Evolutionary conservation across 352 stramenopile species (phyloP).

Genomic region (Pythium rhizo-oryzae): DNA sequence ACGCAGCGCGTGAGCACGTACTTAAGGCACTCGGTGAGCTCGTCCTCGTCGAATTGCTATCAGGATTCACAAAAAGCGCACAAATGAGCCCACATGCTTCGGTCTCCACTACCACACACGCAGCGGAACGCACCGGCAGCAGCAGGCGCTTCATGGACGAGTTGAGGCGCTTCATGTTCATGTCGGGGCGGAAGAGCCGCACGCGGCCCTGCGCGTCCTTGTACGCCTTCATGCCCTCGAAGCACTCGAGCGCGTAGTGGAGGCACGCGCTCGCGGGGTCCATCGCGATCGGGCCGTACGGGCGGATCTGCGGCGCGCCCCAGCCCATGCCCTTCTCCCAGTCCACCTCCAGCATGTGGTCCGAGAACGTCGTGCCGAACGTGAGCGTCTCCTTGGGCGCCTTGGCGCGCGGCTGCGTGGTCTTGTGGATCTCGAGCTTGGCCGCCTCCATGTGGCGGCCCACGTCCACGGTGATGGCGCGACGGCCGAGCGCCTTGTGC

Average conservation of each 20-base stretch:
- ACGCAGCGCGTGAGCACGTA: too few species aligned
- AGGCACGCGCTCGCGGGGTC: constrained; percentile 92
- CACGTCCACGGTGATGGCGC: constrained; percentile 35
- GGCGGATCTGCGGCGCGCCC: constrained; percentile 88
- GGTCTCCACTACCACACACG: too few species aligned
- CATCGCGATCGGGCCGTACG: constrained; percentile 91
- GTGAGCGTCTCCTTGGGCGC: constrained; percentile 85
- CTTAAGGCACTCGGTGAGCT: constrained; percentile 92
- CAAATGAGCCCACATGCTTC: background rate
- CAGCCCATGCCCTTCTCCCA: constrained; percentile 88
- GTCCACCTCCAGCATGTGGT: constrained; percentile 97
- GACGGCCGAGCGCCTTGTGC: constrained; percentile 10
- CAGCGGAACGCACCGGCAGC: constrained; percentile 57
- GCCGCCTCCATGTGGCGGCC: constrained; percentile 35
- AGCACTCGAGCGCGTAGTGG: constrained; percentile 96
- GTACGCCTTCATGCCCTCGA: constrained; percentile 97
- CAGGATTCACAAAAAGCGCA: background rate
- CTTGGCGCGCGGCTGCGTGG: constrained; percentile 49
- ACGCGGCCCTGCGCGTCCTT: constrained; percentile 82
- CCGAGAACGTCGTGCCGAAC: constrained; percentile 96
- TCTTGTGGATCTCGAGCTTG: constrained; percentile 54
- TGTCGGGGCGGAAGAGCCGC: constrained; percentile 95
- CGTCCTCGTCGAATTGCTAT: constrained; percentile 87
- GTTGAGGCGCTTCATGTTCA: constrained; percentile 97
- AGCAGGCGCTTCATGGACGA: constrained; percentile 93